phyloP scores from a whole-genome alignment of 2,329 filamentous ascomycete genomes.

The Stagonosporopsis tanaceti region DNA sequence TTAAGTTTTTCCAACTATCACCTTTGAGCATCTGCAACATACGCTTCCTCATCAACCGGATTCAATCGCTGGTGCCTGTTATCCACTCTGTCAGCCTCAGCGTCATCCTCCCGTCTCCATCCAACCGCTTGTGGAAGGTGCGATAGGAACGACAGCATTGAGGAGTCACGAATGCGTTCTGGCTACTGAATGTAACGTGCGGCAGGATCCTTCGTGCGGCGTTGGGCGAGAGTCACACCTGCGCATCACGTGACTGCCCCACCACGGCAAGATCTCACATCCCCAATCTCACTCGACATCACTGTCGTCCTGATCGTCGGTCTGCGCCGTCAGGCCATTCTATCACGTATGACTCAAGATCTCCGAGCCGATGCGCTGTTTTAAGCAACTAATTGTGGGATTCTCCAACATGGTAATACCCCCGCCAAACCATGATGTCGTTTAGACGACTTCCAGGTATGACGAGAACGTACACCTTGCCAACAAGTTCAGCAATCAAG shows the following conservation, averaged over 20 bases:
- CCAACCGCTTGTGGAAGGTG: constrained; percentile 6
- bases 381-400: too few relatives aligned
- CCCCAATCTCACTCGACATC: too few relatives aligned
- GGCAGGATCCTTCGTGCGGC: not conserved
- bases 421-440: too few relatives aligned
- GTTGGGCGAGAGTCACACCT: not conserved
- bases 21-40: not conserved
- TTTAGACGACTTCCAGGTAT: too few relatives aligned
- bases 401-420: too few relatives aligned
- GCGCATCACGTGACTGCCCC: too few relatives aligned
- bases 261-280: too few relatives aligned
- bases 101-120: not conserved
- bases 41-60: not conserved
- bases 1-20: not conserved
- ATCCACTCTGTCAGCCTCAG: not conserved
- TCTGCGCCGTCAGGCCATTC: too few relatives aligned
- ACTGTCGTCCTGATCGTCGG: too few relatives aligned
- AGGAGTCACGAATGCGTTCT: not conserved
- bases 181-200: not conserved
- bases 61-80: not conserved
- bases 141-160: not conserved
- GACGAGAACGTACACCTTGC: not conserved
- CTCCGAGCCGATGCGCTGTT: too few relatives aligned
- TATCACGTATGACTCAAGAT: too few relatives aligned
- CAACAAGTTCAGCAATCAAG: too few relatives aligned